Conservation (phyloP, 129 eudicot genomes). For the Chrysanthemum makinoi region DNA sequence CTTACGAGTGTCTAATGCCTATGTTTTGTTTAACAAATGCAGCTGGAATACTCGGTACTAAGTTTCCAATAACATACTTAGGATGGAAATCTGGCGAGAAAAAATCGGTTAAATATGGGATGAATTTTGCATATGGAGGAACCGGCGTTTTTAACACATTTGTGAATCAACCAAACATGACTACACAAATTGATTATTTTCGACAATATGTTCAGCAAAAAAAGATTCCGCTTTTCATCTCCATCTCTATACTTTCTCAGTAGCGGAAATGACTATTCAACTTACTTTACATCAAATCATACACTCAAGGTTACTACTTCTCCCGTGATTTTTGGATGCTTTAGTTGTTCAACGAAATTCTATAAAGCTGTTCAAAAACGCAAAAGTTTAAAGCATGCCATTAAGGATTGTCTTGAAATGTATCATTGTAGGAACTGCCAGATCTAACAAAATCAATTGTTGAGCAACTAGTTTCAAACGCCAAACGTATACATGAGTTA, state of each 20-base stretch:
- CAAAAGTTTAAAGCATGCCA: too few species aligned
- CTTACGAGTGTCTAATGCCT: too few species aligned
- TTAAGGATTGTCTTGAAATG: too few species aligned
- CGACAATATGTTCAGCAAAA: constrained; percentile 41
- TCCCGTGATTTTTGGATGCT: too few species aligned
- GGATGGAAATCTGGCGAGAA: constrained; percentile 38
- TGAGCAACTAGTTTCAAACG: constrained; percentile 42
- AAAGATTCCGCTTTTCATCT: constrained; percentile 31
- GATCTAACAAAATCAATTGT: constrained; percentile 42
- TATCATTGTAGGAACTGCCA: constrained; percentile 34
- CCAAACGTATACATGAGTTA: constrained; percentile 41
- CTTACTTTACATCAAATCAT: constrained; percentile 50
- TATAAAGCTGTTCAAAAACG: too few species aligned
- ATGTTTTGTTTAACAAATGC: constrained; percentile 17
- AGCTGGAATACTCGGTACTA: constrained; percentile 54
- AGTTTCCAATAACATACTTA: constrained; percentile 48
- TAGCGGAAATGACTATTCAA: constrained; percentile 79
- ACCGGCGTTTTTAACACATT: constrained; percentile 74
- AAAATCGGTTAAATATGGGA: constrained; percentile 36
- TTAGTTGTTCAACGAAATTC: too few species aligned
- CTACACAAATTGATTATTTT: constrained; percentile 62
- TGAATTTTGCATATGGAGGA: constrained; percentile 90
- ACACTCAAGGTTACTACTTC: constrained; percentile 47
- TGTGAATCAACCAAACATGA: constrained; percentile 68
- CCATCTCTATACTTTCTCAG: constrained; percentile 52